phyloP scores from a whole-genome alignment of 1,139 yeast species.

The Wickerhamomyces sp. region DNA sequence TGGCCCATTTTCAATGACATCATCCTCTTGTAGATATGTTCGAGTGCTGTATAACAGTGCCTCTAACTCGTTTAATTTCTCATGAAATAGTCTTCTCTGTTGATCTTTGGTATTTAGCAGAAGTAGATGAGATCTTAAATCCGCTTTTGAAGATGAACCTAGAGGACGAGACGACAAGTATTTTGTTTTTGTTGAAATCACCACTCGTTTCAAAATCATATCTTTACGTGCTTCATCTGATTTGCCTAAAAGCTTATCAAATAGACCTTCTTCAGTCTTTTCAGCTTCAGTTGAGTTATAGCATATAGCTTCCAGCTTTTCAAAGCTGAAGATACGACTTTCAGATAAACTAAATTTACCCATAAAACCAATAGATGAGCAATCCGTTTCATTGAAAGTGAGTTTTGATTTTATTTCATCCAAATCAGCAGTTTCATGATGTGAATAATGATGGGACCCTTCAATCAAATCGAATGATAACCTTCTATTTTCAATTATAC shows the following conservation, averaged over 20 bases:
- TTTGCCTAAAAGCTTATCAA: slow-evolving; percentile 10
- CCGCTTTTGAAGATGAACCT: slow-evolving; percentile 35
- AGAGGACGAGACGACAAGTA: slow-evolving; percentile 45
- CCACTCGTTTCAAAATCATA: slow-evolving; percentile 7
- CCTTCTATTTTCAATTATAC: slow-evolving; percentile 5
- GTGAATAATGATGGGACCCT: slow-evolving; percentile 44
- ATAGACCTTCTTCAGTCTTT: slow-evolving; percentile 9
- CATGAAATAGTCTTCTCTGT: slow-evolving; percentile 42
- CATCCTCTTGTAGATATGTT: slow-evolving; percentile 45
- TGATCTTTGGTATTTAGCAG: slow-evolving; percentile 37
- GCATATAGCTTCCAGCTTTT: slow-evolving; percentile 41
- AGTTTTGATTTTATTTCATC: slow-evolving; percentile 27
- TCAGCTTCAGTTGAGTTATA: slow-evolving; percentile 4
- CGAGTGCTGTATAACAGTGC: slow-evolving; percentile 55
- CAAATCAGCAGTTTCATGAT: slow-evolving; percentile 22
- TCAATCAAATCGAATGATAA: slow-evolving; percentile 45
- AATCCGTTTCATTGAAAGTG: slow-evolving; percentile 35
- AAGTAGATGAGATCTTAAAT: slow-evolving; percentile 22
- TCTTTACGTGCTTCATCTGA: slow-evolving; percentile 3
- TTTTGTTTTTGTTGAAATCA: slow-evolving; percentile 27
- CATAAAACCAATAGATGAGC: slow-evolving; percentile 40
- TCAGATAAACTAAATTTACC: slow-evolving; percentile 45
- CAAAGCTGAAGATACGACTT: slow-evolving; percentile 47
- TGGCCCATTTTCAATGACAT: slow-evolving; percentile 33
- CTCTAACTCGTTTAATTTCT: slow-evolving; percentile 52